phyloP scores from a whole-genome alignment of 306 rosid genomes.

The Quercus variabilis region DNA sequence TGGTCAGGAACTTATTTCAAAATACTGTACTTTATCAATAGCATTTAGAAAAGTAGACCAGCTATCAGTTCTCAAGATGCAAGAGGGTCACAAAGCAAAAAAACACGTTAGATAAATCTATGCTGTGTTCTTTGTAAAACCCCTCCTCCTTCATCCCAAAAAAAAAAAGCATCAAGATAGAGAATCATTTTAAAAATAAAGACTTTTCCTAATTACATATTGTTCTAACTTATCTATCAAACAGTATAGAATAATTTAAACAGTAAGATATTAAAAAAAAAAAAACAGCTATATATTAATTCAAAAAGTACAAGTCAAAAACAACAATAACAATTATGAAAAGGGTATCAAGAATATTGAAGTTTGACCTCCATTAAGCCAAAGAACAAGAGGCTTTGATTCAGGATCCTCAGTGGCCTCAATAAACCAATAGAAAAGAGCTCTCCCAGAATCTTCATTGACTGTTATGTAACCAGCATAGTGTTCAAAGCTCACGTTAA shows the following conservation, averaged over 20 bases:
- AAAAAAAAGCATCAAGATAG: neutral
- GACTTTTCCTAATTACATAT: neutral
- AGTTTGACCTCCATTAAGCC: conserved; percentile 67
- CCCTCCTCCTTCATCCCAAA: no score
- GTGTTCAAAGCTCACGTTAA: conserved; percentile 45
- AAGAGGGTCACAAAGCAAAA: neutral
- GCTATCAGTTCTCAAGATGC: neutral
- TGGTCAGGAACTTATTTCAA: neutral
- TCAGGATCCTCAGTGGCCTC: conserved; percentile 52
- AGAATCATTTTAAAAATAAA: neutral
- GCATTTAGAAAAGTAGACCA: neutral
- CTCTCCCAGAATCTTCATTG: conserved; percentile 59
- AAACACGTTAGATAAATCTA: neutral
- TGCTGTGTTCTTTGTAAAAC: no score
- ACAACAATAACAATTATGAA: neutral
- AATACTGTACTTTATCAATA: neutral
- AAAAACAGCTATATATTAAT: neutral
- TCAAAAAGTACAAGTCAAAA: neutral
- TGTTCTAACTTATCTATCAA: neutral
- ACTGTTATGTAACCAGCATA: conserved; percentile 64
- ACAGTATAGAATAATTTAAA: neutral
- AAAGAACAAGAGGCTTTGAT: conserved; percentile 62
- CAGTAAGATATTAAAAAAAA: no score
- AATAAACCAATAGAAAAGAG: conserved; percentile 63
- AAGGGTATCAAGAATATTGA: neutral